Evolutionary conservation across 306 rosid genomes (phyloP).

Genomic region (Vigna nakashimae): DNA sequence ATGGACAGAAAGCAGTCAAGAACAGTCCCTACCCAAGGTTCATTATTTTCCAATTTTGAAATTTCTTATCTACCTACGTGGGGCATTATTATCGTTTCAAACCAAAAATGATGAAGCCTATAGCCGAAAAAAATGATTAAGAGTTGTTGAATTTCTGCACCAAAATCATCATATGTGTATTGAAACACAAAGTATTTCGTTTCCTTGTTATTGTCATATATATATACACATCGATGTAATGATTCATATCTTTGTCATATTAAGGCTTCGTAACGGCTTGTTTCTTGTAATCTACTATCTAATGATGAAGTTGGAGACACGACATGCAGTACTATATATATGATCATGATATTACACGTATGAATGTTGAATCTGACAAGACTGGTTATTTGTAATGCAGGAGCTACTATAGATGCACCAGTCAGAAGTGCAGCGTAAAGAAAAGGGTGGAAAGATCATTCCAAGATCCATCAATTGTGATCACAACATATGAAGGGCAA

Average conservation of each 20-base stretch:
- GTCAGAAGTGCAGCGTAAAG: constrained; percentile 79
- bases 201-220: neutral
- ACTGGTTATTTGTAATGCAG: constrained; percentile 47
- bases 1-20: constrained; percentile 96
- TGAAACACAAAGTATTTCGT: neutral
- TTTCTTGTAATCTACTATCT: constrained; percentile 1
- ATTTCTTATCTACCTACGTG: neutral
- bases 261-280: neutral
- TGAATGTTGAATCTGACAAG: neutral
- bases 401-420: constrained; percentile 91
- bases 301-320: constrained; percentile 26
- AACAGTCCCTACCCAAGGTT: constrained; percentile 96
- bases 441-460: constrained; percentile 86
- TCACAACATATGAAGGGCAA: constrained; percentile 92
- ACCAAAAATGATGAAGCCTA: constrained; percentile 8
- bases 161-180: constrained; percentile 31
- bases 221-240: neutral
- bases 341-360: constrained; percentile 3
- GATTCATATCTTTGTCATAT: constrained; percentile 21
- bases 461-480: constrained; percentile 75
- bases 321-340: neutral
- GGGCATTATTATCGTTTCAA: constrained; percentile 18
- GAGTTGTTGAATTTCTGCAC: constrained; percentile 14
- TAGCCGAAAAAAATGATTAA: constrained; percentile 19
- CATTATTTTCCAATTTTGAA: neutral